Evolutionary conservation across 225 moss, liverwort and hornwort species (phyloP), one percentile per base, ranked within the genome.

Genomic region (Asterella californica): DNA sequence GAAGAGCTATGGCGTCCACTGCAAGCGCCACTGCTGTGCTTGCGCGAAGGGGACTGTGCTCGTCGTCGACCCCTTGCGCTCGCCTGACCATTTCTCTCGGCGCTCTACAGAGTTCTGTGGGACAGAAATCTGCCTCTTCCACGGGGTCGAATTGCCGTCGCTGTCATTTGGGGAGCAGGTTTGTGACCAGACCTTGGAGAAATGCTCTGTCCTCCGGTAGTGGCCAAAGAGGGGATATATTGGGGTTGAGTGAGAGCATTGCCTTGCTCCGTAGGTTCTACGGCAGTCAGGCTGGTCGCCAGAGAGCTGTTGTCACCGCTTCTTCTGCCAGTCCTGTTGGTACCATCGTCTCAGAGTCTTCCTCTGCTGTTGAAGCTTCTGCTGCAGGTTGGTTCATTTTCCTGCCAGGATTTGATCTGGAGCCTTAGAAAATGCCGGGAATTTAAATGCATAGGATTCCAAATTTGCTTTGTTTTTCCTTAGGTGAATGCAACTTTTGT

Each of bases 1-100:
- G 15, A 27, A 59, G 61, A 65, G 85, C 77, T 76, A 82, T 85
- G 85, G 85, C 85, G 72, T 82, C 82, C 49, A 75, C 81, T 0
- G 78, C 75, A 59, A 84, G 78, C 68, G 78, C 82, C 30, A 75
- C 82, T 4, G 82, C 82, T 46, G 64, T 66, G 33, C 72, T 82
- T 4, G 82, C 80, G 27, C 70, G 80, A 9, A 82, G 77, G 76
- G 71, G 82, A 33, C n/a, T 79, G 17, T 69, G 68, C 53, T 70
- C 24, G 45, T 52, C 69, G 33, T 81, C 85, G 17, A 0, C 34
- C 1, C 78, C 78, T 4, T 70, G 52, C 48, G 55, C 63, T 63
- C 70, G 64, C n/a, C 37, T 68, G 19, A 37, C 24, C 11, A 24
- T 57, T 59, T 59, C 75, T 22, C 33, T 59, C 2, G 17, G 57